phyloP scores from a whole-genome alignment of 441 rosid species.

The Sinapis alba region DNA sequence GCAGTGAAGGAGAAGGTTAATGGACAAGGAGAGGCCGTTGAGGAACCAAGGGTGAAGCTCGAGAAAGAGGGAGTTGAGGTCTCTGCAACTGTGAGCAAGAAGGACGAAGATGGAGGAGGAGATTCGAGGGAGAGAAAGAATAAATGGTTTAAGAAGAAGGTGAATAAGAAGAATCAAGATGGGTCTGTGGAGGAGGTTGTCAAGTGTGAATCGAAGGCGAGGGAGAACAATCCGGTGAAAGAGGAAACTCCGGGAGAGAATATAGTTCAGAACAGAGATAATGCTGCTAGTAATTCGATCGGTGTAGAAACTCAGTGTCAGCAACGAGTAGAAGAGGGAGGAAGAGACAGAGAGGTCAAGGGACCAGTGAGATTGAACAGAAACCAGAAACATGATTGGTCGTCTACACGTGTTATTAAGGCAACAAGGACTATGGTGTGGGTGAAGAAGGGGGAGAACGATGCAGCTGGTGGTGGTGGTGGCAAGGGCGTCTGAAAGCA shows the following conservation, averaged over 20 bases:
- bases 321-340: background rate
- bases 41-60: conserved; percentile 10
- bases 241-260: background rate
- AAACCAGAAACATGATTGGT: conserved; percentile 9
- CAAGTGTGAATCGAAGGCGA: background rate
- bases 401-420: background rate
- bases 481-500: background rate
- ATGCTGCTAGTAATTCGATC: background rate
- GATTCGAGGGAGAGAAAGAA: conserved; percentile 4
- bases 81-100: background rate
- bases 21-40: background rate
- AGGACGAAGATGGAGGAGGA: conserved; percentile 2
- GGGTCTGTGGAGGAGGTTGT: background rate
- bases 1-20: conserved; percentile 3
- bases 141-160: conserved; percentile 5
- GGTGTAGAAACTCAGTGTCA: conserved; percentile 1
- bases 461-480: background rate
- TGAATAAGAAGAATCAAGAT: background rate
- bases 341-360: background rate
- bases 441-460: conserved; percentile 12
- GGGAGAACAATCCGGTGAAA: background rate
- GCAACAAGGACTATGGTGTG: conserved; percentile 17
- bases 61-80: background rate
- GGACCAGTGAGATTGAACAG: background rate
- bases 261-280: background rate